These are phyloP conservation scores for Collybiopsis confluens DNA, from an alignment of 768 basidiomycete genomes.

Conservation along the genomic window DNA sequence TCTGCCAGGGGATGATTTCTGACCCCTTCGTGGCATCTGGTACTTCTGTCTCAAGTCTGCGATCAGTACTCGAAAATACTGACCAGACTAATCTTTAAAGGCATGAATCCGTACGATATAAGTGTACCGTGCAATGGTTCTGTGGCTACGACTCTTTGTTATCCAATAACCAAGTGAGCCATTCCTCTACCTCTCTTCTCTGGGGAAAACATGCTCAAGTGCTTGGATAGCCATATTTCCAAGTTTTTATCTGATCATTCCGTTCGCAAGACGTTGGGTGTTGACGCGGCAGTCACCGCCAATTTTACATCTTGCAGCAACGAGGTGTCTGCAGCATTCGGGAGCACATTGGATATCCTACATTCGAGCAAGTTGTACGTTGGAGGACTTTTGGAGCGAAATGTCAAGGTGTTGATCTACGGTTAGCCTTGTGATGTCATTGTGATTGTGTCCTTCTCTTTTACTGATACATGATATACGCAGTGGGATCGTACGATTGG, in stretches of 20 bases:
- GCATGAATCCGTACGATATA: slow-evolving; percentile 52
- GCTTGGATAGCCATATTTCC: background rate
- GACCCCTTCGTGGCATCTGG: slow-evolving; percentile 39
- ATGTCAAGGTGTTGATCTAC: slow-evolving; percentile 68
- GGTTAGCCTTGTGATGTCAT: too few species aligned
- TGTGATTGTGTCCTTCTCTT: too few species aligned
- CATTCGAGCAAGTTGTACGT: slow-evolving; percentile 41
- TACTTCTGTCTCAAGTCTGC: too few species aligned
- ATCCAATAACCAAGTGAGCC: slow-evolving; percentile 23
- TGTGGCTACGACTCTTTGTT: slow-evolving; percentile 22
- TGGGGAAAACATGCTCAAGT: too few species aligned
- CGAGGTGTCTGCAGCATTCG: slow-evolving; percentile 46
- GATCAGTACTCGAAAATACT: too few species aligned
- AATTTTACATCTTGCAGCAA: slow-evolving; percentile 58
- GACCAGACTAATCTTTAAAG: slow-evolving; percentile 18
- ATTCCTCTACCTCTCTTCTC: too few species aligned
- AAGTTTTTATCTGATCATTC: slow-evolving; percentile 20
- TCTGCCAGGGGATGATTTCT: slow-evolving; percentile 58
- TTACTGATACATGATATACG: slow-evolving; percentile 41
- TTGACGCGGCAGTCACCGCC: slow-evolving; percentile 24
- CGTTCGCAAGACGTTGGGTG: slow-evolving; percentile 32
- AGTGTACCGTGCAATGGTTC: slow-evolving; percentile 26
- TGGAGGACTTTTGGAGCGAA: slow-evolving; percentile 68
- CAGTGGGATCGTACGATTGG: slow-evolving; percentile 47
- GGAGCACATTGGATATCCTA: background rate